phyloP scores from a whole-genome alignment of 2,329 filamentous ascomycete genomes.

The Cordyceps fumosorosea region DNA sequence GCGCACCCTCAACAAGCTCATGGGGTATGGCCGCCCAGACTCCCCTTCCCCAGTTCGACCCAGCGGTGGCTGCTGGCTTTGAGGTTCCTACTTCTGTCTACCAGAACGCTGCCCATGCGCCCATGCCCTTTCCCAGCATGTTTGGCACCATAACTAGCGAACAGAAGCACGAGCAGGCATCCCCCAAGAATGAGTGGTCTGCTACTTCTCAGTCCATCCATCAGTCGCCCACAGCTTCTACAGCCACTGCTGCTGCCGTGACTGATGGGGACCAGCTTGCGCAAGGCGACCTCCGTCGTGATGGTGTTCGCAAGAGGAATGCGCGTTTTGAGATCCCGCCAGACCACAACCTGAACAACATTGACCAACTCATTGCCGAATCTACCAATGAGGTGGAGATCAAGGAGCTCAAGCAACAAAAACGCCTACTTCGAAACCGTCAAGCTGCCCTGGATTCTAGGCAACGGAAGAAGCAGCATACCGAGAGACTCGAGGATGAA shows the following conservation, averaged over 20 bases:
- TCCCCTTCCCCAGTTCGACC: conserved; percentile 63
- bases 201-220: conserved; percentile 41
- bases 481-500: conserved; percentile 91
- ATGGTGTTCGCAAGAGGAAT: conserved; percentile 98
- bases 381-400: conserved; percentile 87
- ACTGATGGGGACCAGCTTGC: conserved; percentile 59
- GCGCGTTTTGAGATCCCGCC: conserved; percentile 94
- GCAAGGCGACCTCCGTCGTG: conserved; percentile 70
- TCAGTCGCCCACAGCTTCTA: conserved; percentile 52
- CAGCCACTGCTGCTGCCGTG: not conserved
- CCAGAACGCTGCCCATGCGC: conserved; percentile 44
- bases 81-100: conserved; percentile 48
- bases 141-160: conserved; percentile 45
- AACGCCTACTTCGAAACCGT: conserved; percentile 86
- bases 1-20: conserved; percentile 27
- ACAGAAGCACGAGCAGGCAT: conserved; percentile 37
- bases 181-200: conserved; percentile 53
- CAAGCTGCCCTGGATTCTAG: conserved; percentile 96
- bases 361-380: conserved; percentile 84
- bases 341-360: conserved; percentile 88
- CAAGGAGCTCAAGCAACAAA: conserved; percentile 98
- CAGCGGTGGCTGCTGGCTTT: conserved; percentile 52
- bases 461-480: conserved; percentile 97
- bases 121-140: conserved; percentile 49
- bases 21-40: conserved; percentile 63